Evolutionary conservation across 2,329 filamentous ascomycete species (phyloP), one percentile per base, ranked within the genome.

Genomic region (Aquanectria penicillioides): DNA sequence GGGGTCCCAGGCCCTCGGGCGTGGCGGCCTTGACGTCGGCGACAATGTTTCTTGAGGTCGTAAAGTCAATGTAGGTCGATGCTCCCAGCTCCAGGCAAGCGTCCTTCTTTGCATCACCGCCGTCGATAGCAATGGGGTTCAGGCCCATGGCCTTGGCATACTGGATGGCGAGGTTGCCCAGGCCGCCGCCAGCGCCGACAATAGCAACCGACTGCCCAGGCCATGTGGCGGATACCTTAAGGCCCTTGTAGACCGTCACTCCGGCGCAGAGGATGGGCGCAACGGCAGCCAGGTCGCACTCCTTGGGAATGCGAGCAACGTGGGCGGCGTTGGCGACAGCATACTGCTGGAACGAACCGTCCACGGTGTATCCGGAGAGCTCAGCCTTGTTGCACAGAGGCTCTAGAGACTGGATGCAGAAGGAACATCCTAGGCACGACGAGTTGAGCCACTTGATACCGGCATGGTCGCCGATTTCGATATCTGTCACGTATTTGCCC

Each of bases 381-480:
- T 47, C 34, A 9, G 55, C 55, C 3, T 31, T 22, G 34, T 52
- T 29, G 48, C 55, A 58, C 1, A 58, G 55, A 3, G 48, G 48
- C 28, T 58, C 55, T 6, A 52, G 33, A 1, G 41, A 52, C 48
- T 58, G 48, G 22, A 47, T 52, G 23, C 55, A 58, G 17, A 52
- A 52, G 0, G 40, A 46, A 11, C 55, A 58, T 2, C 15, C 48
- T 6, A 58, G 22, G 9, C 55, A 58, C 10, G 55, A 58, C 0
- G 40, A 47, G 48, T 58, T 51, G 13, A 58, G 48, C 55, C 55
- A 58, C 41, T 58, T 58, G 55, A 58, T 58, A 7, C 55, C 55
- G 10, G 34, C 55, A 22, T 53, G 7, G 34, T 58, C 55, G 17
- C 55, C 55, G 9, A 58, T 25, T 13, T 58, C 48, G 13, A 58